These are phyloP conservation scores for Fraxinus angustifolia DNA, from an alignment of 305 asterid species.

Conservation along the genomic window DNA sequence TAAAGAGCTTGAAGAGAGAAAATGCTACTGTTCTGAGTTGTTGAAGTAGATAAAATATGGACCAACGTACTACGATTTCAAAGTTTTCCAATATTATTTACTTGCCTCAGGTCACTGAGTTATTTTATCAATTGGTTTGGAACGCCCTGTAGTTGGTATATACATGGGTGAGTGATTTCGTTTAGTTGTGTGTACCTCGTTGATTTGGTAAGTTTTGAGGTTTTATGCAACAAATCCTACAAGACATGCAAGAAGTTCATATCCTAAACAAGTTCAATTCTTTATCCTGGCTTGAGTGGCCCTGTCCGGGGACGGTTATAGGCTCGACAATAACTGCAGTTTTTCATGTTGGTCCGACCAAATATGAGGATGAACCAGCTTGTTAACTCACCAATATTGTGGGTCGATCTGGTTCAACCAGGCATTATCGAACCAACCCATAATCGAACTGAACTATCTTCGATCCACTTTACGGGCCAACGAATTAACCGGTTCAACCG, in stretches of 20 bases:
- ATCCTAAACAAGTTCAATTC: not conserved
- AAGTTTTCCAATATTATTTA: not conserved
- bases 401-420: not conserved
- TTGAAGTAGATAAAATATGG: not conserved
- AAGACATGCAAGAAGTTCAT: not conserved
- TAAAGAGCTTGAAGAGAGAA: not conserved
- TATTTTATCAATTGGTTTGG: not conserved
- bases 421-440: not conserved
- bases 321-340: not conserved
- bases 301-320: not conserved
- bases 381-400: not conserved
- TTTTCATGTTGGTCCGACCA: not conserved
- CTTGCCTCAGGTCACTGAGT: not conserved
- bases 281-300: not conserved
- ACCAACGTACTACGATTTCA: not conserved
- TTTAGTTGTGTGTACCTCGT: not conserved
- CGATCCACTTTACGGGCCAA: not conserved
- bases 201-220: not conserved
- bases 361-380: not conserved
- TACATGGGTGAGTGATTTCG: not conserved
- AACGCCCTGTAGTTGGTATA: not conserved
- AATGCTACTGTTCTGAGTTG: not conserved
- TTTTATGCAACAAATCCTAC: not conserved
- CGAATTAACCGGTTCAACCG: too few species aligned
- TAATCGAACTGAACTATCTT: not conserved